These are phyloP conservation scores for Syncephalastrum contaminatum DNA, from an alignment of 371 early-diverging fungal species.

Conservation along the genomic window DNA sequence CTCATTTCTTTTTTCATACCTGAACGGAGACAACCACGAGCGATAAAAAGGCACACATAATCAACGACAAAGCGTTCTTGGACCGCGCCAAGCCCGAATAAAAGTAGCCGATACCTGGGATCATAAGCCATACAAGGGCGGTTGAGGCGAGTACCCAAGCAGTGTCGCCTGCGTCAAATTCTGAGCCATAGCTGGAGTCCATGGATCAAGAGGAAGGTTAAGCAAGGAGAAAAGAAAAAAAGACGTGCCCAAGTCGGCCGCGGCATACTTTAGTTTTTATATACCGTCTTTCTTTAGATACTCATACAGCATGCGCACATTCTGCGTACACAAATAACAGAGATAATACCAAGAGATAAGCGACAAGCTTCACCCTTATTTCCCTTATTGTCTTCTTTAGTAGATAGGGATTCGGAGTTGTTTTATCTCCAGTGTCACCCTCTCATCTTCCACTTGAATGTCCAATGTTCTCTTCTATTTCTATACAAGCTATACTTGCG, in stretches of 20 bases:
- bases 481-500: not conserved
- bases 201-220: conserved; percentile 2
- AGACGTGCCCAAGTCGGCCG: conserved; percentile 3
- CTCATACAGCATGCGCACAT: too few species aligned
- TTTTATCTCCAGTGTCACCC: too few species aligned
- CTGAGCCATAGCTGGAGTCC: conserved; percentile 13
- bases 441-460: not conserved
- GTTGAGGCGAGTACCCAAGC: conserved; percentile 67
- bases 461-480: not conserved
- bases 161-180: conserved; percentile 58
- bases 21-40: conserved; percentile 62
- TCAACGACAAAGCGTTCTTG: conserved; percentile 76
- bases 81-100: conserved; percentile 86
- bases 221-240: conserved; percentile 11
- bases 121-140: conserved; percentile 81
- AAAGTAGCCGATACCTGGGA: conserved; percentile 83
- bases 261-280: not conserved
- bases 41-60: conserved; percentile 61
- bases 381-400: too few species aligned
- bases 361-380: conserved; percentile 1
- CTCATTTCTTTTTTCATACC: conserved; percentile 15
- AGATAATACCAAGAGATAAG: conserved; percentile 2
- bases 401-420: too few species aligned
- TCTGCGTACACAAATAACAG: not conserved
- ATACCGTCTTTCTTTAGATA: too few species aligned